Percentiles rank a stretch among this genome's conserved stretches.
Conservation (phyloP, 768 basidiomycete genomes). For the Leccinum incarnatum region DNA sequence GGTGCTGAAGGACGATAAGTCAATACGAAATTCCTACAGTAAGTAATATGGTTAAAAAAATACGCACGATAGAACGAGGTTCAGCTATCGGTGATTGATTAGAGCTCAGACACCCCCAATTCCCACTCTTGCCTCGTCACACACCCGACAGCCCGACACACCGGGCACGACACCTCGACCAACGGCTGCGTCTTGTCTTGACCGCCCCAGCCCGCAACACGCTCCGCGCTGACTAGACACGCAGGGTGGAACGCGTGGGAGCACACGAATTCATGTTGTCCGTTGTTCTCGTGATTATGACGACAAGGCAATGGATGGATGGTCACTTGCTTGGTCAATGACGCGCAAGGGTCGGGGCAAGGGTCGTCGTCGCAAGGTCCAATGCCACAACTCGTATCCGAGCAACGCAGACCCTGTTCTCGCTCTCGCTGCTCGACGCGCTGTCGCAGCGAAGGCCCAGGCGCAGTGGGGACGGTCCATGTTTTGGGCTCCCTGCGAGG, state of each 20-base stretch:
- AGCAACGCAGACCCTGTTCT: constrained; percentile 69
- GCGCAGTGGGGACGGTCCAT: constrained; percentile 62
- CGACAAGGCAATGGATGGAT: constrained; percentile 21
- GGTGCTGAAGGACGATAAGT: not conserved
- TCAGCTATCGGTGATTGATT: constrained; percentile 1
- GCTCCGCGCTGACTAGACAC: constrained; percentile 68
- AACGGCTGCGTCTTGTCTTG: constrained; percentile 38
- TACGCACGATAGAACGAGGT: constrained; percentile 5
- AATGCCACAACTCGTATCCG: constrained; percentile 68
- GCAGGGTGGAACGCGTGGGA: constrained; percentile 67
- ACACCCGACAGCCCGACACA: constrained; percentile 63
- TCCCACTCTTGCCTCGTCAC: constrained; percentile 64
- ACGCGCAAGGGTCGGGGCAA: constrained; percentile 30
- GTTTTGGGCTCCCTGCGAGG: constrained; percentile 38
- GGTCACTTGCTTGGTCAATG: constrained; percentile 18
- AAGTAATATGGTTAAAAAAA: not conserved
- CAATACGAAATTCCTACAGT: not conserved
- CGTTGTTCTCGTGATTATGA: constrained; percentile 12
- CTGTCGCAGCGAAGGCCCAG: constrained; percentile 70
- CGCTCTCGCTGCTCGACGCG: constrained; percentile 71
- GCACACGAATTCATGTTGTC: constrained; percentile 39
- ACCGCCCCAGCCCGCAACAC: constrained; percentile 59
- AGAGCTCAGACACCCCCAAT: constrained; percentile 38
- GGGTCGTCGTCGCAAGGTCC: constrained; percentile 77
- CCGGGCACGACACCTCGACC: constrained; percentile 73